Base-by-base conservation (phyloP, 305 asterid species). In the Fraxinus velutina region DNA sequence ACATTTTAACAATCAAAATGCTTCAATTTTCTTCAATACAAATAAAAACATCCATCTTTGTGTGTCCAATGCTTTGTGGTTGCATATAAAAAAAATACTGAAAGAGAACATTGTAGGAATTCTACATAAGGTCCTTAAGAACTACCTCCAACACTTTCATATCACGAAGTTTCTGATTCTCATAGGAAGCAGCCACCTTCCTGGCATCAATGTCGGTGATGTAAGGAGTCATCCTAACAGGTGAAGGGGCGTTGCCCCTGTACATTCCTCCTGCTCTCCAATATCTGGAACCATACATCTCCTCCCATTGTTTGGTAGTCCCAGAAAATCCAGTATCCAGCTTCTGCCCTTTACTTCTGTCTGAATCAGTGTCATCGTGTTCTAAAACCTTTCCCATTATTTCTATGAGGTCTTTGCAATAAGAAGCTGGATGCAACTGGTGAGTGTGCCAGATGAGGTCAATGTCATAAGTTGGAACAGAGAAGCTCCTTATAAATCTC, bases 181-280 rank as follows among this genome's bases (percentile, higher is more conserved):
- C 91, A 72, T 86, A 79, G 80, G 74, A 78, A 57, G 81, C 64
- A 68, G 79, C 84, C 75, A 76, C 86, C 78, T 87, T 88, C 89
- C 90, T 83, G 82, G 79, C 62, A 34, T 52, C 30, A 55, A 42
- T 70, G 72, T 87, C 86, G 1, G 80, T 30, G 42, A 85, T 75
- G 84, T 90, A 90, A 73, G 95, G 91, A 88, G 89, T 82, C 52
- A 77, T 89, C 81, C 92, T 90, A 75, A 96, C 85, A 50, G 97
- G 94, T 73, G 90, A 85, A 78, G 98, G 98, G 80, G 94, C 86
- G 80, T 30, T 84, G 37, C 99, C 99, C 89, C 90, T 79, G 83
- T 93, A 87, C 99, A 96, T 96, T 78, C 93, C 98, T 80, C 99
- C 99, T 55, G 98, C 98, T 78, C 97, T 90, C 98, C 98, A 96